Percentiles rank a stretch among this genome's conserved stretches.
phyloP scores from a whole-genome alignment of 331 rosid species.

The Spiraea crenata region DNA sequence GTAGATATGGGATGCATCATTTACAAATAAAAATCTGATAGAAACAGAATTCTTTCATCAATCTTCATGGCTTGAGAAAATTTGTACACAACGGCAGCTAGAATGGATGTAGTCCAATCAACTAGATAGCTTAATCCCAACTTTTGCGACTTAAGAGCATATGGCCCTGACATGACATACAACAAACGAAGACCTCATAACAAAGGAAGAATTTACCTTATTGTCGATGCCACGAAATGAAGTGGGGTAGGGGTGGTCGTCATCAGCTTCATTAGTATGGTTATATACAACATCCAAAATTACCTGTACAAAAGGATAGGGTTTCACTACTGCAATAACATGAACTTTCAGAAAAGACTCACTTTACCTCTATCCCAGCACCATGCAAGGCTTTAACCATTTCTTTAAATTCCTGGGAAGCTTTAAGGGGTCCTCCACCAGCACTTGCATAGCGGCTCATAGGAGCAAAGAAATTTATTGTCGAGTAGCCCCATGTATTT shows the following conservation, averaged over 20 bases:
- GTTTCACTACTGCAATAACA: conserved; percentile 17
- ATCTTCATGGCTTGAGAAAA: too few relatives aligned
- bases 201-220: conserved; percentile 55
- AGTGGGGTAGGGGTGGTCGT: conserved; percentile 66
- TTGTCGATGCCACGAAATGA: conserved; percentile 97
- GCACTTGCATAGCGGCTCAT: conserved; percentile 97
- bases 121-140: background rate
- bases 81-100: too few relatives aligned
- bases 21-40: background rate
- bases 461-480: conserved; percentile 93
- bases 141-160: background rate
- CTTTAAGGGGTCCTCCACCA: conserved; percentile 90
- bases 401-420: conserved; percentile 80
- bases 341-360: conserved; percentile 20
- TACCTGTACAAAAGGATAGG: conserved; percentile 47
- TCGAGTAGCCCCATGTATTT: conserved; percentile 98
- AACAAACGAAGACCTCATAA: background rate
- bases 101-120: background rate
- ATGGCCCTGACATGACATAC: background rate
- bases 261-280: conserved; percentile 92
- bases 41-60: too few relatives aligned
- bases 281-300: conserved; percentile 97
- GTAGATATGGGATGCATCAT: conserved; percentile 12
- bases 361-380: conserved; percentile 87
- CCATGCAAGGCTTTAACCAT: conserved; percentile 93